phyloP scores from a whole-genome alignment of 2,329 filamentous ascomycete genomes.

The Hymenotorrendiella dingleyae region DNA sequence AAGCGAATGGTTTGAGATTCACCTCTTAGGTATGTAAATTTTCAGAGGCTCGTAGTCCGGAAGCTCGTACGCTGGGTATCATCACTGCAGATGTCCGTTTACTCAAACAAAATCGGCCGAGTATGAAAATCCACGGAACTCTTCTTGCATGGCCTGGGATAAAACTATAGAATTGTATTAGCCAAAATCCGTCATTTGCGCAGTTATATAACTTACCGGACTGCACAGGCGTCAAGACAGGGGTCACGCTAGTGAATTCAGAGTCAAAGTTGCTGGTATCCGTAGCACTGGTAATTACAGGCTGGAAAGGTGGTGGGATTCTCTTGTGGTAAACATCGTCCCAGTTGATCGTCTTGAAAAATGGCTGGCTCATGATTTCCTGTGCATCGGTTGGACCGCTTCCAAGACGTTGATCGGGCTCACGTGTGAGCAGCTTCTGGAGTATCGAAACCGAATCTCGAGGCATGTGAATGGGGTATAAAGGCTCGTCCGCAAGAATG shows the following conservation, averaged over 20 bases:
- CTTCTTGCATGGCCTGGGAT: conserved; percentile 98
- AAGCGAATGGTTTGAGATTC: background rate
- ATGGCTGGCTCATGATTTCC: conserved; percentile 97
- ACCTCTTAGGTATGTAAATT: too few species aligned
- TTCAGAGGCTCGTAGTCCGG: too few species aligned
- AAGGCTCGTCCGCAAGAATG: conserved; percentile 91
- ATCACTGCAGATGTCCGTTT: too few species aligned
- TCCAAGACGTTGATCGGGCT: conserved; percentile 87
- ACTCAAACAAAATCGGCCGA: conserved; percentile 31
- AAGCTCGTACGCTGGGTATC: too few species aligned
- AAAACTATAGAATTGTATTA: conserved; percentile 56
- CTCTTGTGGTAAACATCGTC: conserved; percentile 98
- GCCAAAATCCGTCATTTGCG: background rate
- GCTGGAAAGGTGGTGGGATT: conserved; percentile 81
- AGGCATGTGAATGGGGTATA: conserved; percentile 98
- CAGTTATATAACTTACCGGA: conserved; percentile 67
- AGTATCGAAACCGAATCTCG: conserved; percentile 95
- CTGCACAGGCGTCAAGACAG: conserved; percentile 93
- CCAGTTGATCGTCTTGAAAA: conserved; percentile 98
- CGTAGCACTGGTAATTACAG: conserved; percentile 82
- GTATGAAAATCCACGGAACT: conserved; percentile 98
- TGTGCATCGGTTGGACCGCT: conserved; percentile 95
- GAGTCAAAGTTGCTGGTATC: conserved; percentile 99
- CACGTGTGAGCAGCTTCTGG: conserved; percentile 92
- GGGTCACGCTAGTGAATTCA: conserved; percentile 97